These are phyloP conservation scores for Austropuccinia psidii DNA, from an alignment of 1,284 basidiomycete genomes.

Conservation along the genomic window DNA sequence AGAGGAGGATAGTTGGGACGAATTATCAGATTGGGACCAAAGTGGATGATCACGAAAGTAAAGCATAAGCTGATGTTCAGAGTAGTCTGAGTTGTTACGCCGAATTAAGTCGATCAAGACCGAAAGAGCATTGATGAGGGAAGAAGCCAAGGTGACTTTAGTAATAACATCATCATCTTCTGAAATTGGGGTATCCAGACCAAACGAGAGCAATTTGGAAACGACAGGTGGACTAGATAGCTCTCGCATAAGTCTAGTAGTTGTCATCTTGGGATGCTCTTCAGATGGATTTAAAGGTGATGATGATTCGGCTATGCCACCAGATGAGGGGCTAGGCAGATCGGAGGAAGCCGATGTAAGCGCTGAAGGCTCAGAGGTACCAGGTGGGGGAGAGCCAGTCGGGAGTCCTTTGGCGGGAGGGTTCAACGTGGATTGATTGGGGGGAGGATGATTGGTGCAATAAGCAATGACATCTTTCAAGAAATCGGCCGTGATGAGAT, in stretches of 20 bases:
- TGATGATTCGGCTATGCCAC: conserved; percentile 39
- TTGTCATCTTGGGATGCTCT: conserved; percentile 72
- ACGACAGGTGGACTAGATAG: conserved; percentile 24
- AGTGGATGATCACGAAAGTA: conserved; percentile 83
- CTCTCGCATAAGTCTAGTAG: conserved; percentile 58
- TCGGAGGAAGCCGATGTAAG: conserved; percentile 8
- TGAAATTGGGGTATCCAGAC: conserved; percentile 18
- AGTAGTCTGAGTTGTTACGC: conserved; percentile 98
- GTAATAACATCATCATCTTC: conserved; percentile 51
- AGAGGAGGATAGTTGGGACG: conserved; percentile 42
- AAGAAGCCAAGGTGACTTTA: conserved; percentile 71
- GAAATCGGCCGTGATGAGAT: conserved; percentile 80
- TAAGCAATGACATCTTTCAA: conserved; percentile 92
- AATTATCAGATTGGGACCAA: conserved; percentile 55
- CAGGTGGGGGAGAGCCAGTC: conserved; percentile 32
- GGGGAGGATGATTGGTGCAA: conserved; percentile 75
- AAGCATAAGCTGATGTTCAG: conserved; percentile 97
- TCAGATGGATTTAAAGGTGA: conserved; percentile 60
- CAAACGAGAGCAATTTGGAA: conserved; percentile 27
- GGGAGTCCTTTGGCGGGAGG: conserved; percentile 36
- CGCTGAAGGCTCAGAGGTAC: not conserved
- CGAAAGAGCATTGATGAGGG: conserved; percentile 76
- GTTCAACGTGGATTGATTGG: conserved; percentile 40
- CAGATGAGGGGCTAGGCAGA: conserved; percentile 42
- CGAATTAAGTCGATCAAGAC: conserved; percentile 93